Percentiles rank a stretch among this genome's conserved stretches.
Conservation (phyloP, 352 stramenopile species). For the Phytopythium delawarense region DNA sequence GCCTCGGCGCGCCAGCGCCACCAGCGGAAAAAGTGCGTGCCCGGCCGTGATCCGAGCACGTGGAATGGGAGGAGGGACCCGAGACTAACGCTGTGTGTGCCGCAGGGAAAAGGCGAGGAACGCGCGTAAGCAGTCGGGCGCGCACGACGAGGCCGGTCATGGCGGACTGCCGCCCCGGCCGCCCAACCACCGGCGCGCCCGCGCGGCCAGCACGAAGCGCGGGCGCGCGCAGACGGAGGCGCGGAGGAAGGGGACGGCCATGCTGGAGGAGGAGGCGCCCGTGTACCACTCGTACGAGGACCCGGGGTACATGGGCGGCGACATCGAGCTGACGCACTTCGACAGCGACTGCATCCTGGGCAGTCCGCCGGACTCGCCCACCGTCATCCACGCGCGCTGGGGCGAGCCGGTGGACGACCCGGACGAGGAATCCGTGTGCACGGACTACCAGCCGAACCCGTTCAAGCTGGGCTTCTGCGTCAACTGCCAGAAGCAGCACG, state of each 20-base stretch:
- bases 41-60: no score
- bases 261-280: constrained; percentile 30
- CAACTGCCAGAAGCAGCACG: constrained; percentile 89
- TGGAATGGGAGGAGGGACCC: not conserved
- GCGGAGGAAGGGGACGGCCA: constrained; percentile 15
- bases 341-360: constrained; percentile 78
- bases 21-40: constrained; percentile 53
- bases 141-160: not conserved
- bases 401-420: constrained; percentile 78
- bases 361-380: constrained; percentile 68
- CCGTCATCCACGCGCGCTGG: constrained; percentile 83
- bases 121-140: constrained; percentile 3
- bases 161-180: constrained; percentile 1
- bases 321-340: constrained; percentile 64
- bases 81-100: not conserved
- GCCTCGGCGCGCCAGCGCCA: constrained; percentile 10
- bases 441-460: constrained; percentile 75
- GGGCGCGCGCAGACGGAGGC: constrained; percentile 29
- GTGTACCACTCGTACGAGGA: constrained; percentile 80
- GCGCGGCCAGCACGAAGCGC: not conserved
- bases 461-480: constrained; percentile 88
- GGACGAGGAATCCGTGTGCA: constrained; percentile 77
- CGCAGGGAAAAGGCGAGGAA: constrained; percentile 22
- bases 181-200: constrained; percentile 16
- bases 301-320: constrained; percentile 53